Evolutionary conservation across 345 rosid species (phyloP).

Genomic region (Angophora floribunda): DNA sequence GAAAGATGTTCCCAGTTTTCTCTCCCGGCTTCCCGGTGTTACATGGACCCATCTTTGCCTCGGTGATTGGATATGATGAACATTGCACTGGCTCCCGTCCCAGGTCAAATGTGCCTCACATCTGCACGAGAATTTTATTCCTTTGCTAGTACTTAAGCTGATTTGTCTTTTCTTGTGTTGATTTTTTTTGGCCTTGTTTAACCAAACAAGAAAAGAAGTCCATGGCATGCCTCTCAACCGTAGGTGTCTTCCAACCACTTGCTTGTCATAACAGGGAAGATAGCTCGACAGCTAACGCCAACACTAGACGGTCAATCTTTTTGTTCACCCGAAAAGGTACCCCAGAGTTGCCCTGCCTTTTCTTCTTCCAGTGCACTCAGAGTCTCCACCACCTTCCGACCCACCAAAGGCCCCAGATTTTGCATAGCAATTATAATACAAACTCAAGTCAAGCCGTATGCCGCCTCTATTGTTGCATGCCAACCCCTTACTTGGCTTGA

Average conservation of each 20-base stretch:
- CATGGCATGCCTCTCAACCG: not conserved
- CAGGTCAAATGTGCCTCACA: not conserved
- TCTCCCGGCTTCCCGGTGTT: not conserved
- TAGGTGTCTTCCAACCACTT: not conserved
- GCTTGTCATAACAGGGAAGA: not conserved
- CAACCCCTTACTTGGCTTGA: not conserved
- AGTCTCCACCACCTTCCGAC: slow-evolving; percentile 4
- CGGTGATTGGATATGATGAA: not conserved
- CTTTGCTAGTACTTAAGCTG: not conserved
- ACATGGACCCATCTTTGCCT: not conserved
- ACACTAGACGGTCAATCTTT: slow-evolving; percentile 24
- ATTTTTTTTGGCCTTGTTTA: not conserved
- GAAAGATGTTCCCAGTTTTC: not conserved
- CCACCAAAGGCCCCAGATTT: slow-evolving; percentile 11
- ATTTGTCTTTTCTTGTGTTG: not conserved
- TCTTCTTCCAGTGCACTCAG: not conserved
- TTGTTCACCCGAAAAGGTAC: slow-evolving; percentile 32
- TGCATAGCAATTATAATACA: not conserved
- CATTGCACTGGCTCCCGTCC: not conserved
- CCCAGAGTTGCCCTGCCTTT: not conserved
- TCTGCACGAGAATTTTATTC: not conserved
- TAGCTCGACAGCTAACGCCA: slow-evolving; percentile 19
- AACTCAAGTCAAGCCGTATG: not conserved
- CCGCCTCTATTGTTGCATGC: not conserved
- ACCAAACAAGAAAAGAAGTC: not conserved